Percentiles rank a stretch among this genome's conserved stretches.
phyloP scores from a whole-genome alignment of 345 rosid species.

The Rubroshorea leprosula region DNA sequence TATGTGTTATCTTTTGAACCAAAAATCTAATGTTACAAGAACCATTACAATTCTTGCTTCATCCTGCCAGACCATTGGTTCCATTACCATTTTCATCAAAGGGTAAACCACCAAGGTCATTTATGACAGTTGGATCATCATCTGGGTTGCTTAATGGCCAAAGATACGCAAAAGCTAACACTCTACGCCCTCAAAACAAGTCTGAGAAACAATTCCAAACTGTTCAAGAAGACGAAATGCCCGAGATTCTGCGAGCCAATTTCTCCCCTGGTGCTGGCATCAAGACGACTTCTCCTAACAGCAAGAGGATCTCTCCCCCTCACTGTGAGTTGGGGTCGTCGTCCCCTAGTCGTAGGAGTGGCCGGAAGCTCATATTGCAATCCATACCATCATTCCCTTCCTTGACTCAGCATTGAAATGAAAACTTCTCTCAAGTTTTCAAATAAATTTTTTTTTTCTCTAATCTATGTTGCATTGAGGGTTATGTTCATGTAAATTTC shows the following conservation, averaged over 20 bases:
- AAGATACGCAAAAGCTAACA: conserved; percentile 39
- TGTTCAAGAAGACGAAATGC: conserved; percentile 50
- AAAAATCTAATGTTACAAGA: neutral
- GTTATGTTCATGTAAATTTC: neutral
- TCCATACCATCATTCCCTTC: conserved; percentile 97
- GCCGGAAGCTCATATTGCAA: conserved; percentile 83
- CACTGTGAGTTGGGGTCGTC: conserved; percentile 42
- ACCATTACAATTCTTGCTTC: neutral
- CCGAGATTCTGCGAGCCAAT: conserved; percentile 52
- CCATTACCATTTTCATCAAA: conserved; percentile 66
- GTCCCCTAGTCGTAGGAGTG: conserved; percentile 55
- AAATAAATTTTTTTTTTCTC: conserved; percentile 21
- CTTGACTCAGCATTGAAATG: conserved; percentile 63
- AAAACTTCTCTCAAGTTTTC: conserved; percentile 15
- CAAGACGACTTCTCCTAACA: conserved; percentile 77
- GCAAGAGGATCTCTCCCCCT: conserved; percentile 96
- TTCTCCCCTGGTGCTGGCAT: conserved; percentile 36
- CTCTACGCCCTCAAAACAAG: conserved; percentile 33
- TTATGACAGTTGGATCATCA: conserved; percentile 43
- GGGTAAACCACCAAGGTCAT: conserved; percentile 57
- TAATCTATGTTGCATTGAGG: conserved; percentile 18
- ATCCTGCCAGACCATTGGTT: conserved; percentile 44
- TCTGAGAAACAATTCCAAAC: conserved; percentile 45
- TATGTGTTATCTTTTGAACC: neutral
- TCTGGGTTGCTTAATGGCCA: conserved; percentile 26